Base-by-base conservation (phyloP, 169 alveolate species). In the Plasmodium blacklocki region DNA sequence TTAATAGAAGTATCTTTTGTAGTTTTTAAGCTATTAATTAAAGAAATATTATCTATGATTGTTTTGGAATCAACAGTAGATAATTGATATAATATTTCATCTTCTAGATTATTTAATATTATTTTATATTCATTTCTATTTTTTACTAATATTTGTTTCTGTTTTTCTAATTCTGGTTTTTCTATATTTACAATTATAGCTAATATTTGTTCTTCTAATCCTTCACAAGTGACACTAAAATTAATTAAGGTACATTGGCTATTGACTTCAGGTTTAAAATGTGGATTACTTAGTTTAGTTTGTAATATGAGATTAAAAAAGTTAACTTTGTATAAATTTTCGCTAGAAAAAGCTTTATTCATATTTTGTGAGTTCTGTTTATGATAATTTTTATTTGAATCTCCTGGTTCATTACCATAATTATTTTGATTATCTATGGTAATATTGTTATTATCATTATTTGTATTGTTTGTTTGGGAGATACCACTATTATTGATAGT, bases 211-310 rank as follows among this genome's bases (percentile, higher is more conserved):
- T 98, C 99, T 95, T 98, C 99, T 74, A 98, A 93, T 63, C 99
- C 99, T 71, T 96, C 96, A 88, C 98, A 99, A 11, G 99, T 98
- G 76, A 97, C 99, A 88, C 97, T 97, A 94, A 98, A 98, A 96
- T 98, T 97, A 64, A 98, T 97, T 71, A 98, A 91, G 12, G 99
- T 97, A 86, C 99, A 97, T 92, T 97, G 97, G 32, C 99, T 99
- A 14, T 98, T 99, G 23, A 97, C 97, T 94, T 98, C 99, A 3
- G 99, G 99, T 90, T 97, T 97, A 96, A 97, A 98, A 91, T 98
- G 99, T 52, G 99, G 99, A 64, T 98, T 98, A 78, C 97, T 95
- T 74, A 98, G 94, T 91, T 97, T 97, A 9, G 99, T 97, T 83
- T 96, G 96, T 87, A 98, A 93, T 94, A 95, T 97, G 29, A 98